These are phyloP conservation scores for Coemansia reversa DNA, from an alignment of 192 early-diverging fungal genomes.

Conservation along the genomic window DNA sequence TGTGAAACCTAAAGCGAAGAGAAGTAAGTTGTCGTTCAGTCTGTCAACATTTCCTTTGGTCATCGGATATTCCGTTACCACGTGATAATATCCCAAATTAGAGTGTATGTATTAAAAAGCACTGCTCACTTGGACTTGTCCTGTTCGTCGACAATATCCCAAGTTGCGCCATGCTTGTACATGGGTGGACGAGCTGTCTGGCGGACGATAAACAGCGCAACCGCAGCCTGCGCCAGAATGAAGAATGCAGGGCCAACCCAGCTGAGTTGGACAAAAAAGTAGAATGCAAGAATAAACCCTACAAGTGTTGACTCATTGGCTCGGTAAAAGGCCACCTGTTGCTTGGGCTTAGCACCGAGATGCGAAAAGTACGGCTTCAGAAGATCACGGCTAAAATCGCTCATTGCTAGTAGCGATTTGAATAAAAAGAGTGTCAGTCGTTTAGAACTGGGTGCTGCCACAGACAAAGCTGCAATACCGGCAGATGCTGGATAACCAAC, in stretches of 20 bases:
- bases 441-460: constrained; percentile 30
- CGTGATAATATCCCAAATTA: too few species aligned
- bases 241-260: constrained; percentile 52
- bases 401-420: constrained; percentile 50
- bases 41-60: too few species aligned
- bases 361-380: constrained; percentile 45
- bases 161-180: constrained; percentile 31
- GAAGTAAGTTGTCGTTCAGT: too few species aligned
- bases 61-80: too few species aligned
- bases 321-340: constrained; percentile 38
- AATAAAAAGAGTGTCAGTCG: constrained; percentile 37
- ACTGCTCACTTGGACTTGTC: background rate
- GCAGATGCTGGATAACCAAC: constrained; percentile 38
- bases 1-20: too few species aligned
- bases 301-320: constrained; percentile 38
- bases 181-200: constrained; percentile 27
- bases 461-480: constrained; percentile 22
- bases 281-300: constrained; percentile 45
- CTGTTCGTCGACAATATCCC: constrained; percentile 18
- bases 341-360: constrained; percentile 42
- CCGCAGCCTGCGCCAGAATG: constrained; percentile 43
- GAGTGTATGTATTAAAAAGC: too few species aligned
- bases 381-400: constrained; percentile 48
- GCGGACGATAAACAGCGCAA: constrained; percentile 41
- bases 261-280: constrained; percentile 50